Evolutionary conservation across 2,329 filamentous ascomycete species (phyloP).

Genomic region (Rhytidhysteron rufulum): DNA sequence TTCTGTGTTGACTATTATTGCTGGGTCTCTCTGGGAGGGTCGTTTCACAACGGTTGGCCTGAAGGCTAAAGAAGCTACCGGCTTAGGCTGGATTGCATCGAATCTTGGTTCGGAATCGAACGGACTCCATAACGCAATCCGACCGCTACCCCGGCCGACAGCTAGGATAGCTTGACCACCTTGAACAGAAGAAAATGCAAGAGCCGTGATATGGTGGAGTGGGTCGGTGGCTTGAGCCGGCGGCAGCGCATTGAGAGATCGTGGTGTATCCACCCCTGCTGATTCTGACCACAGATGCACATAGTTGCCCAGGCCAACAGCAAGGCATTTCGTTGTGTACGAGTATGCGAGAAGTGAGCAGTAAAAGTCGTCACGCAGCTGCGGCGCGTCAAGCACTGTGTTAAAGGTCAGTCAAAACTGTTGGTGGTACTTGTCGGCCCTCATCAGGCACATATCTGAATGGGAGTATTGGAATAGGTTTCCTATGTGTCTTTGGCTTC

Average conservation of each 20-base stretch:
- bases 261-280: conserved; percentile 59
- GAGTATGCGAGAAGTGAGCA: conserved; percentile 89
- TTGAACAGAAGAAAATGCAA: conserved; percentile 81
- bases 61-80: conserved; percentile 79
- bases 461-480: conserved; percentile 63
- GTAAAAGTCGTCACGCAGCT: conserved; percentile 92
- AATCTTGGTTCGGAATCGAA: conserved; percentile 69
- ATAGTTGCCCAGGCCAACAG: conserved; percentile 73
- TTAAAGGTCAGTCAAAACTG: conserved; percentile 18
- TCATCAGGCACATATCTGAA: conserved; percentile 63
- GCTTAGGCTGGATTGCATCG: conserved; percentile 65
- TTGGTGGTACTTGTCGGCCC: conserved; percentile 15
- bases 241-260: conserved; percentile 51
- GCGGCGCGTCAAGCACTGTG: conserved; percentile 81
- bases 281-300: conserved; percentile 89
- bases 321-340: conserved; percentile 67
- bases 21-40: conserved; percentile 47
- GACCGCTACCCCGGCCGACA: conserved; percentile 74
- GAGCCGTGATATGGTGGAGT: conserved; percentile 63
- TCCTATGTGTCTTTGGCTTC: conserved; percentile 22
- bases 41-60: conserved; percentile 59
- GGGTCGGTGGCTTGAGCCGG: conserved; percentile 19
- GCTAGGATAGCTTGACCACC: conserved; percentile 79
- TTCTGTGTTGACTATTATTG: conserved; percentile 62
- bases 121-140: conserved; percentile 73